Evolutionary conservation across 2,329 filamentous ascomycete species (phyloP).

Genomic region (Ceratocystis papillata): DNA sequence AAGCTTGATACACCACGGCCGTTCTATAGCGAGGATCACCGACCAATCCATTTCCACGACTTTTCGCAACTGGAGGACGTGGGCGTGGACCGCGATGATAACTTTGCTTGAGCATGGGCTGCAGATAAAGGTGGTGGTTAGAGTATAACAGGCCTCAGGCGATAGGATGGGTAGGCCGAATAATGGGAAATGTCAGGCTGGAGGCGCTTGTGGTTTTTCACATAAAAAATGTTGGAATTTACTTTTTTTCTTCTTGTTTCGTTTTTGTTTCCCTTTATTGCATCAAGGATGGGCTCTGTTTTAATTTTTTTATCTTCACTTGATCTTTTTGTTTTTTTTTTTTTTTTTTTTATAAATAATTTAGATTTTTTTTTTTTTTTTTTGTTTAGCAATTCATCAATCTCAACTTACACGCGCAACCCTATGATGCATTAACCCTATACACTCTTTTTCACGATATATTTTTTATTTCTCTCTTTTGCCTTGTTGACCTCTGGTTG

Average conservation of each 20-base stretch:
- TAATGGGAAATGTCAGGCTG: background rate
- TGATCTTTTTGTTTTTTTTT: background rate
- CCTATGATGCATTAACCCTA: background rate
- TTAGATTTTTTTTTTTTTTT: background rate
- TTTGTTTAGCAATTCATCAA: background rate
- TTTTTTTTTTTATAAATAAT: background rate
- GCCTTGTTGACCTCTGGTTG: background rate
- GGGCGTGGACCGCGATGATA: conserved; percentile 85
- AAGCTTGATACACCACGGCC: conserved; percentile 83
- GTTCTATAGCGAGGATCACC: conserved; percentile 88
- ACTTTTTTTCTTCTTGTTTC: background rate
- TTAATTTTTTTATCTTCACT: background rate
- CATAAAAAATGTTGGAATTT: conserved; percentile 10
- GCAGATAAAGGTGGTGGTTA: background rate
- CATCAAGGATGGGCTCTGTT: background rate
- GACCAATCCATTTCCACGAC: conserved; percentile 90
- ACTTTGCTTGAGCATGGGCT: conserved; percentile 60
- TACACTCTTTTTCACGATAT: background rate
- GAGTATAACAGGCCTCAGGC: background rate
- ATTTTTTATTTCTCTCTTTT: background rate
- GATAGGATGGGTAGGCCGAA: background rate
- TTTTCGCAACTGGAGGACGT: conserved; percentile 96
- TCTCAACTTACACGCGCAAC: background rate
- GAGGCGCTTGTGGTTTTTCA: conserved; percentile 8
- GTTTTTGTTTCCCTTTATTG: background rate